A percentile compares a stretch with the other conserved stretches of the same genome.
Evolutionary conservation across 495 filamentous ascomycete species (phyloP).

Genomic region (Bathelium albidoporum): DNA sequence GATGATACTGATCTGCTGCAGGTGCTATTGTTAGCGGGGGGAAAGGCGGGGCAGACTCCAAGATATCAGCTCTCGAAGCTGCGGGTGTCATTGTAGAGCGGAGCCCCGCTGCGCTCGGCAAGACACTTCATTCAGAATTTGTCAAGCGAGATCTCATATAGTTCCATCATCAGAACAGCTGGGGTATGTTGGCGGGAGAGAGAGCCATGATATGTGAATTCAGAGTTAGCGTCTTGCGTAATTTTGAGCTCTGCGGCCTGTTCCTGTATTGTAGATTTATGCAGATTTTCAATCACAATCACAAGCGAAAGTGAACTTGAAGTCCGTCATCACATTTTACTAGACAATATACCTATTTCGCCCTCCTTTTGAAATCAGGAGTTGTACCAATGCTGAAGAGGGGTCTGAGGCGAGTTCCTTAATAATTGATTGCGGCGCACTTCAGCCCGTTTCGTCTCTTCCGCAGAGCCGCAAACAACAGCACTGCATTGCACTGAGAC

Average conservation of each 20-base stretch:
- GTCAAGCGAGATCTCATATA: slow-evolving; percentile 89
- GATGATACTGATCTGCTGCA: slow-evolving; percentile 19
- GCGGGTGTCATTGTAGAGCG: slow-evolving; percentile 95
- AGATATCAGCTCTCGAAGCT: slow-evolving; percentile 86
- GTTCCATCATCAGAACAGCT: too few relatives aligned
- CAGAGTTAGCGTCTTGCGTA: background rate
- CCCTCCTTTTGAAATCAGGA: too few relatives aligned
- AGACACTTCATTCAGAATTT: slow-evolving; percentile 88
- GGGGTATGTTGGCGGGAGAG: too few relatives aligned
- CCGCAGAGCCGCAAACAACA: too few relatives aligned
- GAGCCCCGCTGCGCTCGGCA: slow-evolving; percentile 82
- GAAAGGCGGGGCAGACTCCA: slow-evolving; percentile 94
- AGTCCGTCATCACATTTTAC: background rate
- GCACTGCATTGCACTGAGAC: too few relatives aligned
- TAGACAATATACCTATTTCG: too few relatives aligned
- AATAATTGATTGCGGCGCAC: too few relatives aligned
- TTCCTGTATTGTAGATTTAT: slow-evolving; percentile 3
- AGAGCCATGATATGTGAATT: background rate
- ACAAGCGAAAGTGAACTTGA: too few relatives aligned
- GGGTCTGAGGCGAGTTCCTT: too few relatives aligned
- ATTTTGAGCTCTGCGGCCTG: background rate
- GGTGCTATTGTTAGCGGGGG: slow-evolving; percentile 93
- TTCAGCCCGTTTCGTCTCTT: background rate
- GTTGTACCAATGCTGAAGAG: too few relatives aligned
- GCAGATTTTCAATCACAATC: too few relatives aligned